Evolutionary conservation across 768 basidiomycete genomes (phyloP).

Genomic region (Mycena belliarum): DNA sequence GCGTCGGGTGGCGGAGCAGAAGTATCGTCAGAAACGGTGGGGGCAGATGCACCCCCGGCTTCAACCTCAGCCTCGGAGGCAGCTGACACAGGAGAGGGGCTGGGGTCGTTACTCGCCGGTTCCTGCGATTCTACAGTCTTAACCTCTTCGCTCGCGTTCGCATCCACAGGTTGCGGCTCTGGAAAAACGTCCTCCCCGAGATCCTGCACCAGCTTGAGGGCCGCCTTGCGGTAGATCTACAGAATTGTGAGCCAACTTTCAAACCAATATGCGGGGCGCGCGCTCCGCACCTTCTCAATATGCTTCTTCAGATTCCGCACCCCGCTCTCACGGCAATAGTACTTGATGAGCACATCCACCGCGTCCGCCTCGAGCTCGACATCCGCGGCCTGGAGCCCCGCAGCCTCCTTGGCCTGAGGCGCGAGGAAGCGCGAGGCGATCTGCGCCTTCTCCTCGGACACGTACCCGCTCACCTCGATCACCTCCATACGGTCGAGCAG

Average conservation of each 20-base stretch:
- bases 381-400: constrained; percentile 83
- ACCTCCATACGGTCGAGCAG: constrained; percentile 97
- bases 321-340: constrained; percentile 96
- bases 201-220: constrained; percentile 86
- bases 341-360: constrained; percentile 89
- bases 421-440: constrained; percentile 88
- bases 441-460: constrained; percentile 87
- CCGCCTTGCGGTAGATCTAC: constrained; percentile 96
- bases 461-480: constrained; percentile 91
- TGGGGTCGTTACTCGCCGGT: constrained; percentile 42
- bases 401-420: constrained; percentile 91
- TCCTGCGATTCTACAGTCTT: constrained; percentile 55
- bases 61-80: constrained; percentile 12
- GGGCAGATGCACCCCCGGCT: constrained; percentile 2
- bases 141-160: constrained; percentile 13
- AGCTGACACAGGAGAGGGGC: constrained; percentile 13
- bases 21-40: too few species aligned
- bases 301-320: constrained; percentile 97
- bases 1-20: too few species aligned
- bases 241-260: background rate
- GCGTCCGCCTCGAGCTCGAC: constrained; percentile 75
- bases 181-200: constrained; percentile 86
- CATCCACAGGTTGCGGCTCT: constrained; percentile 46
- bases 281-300: constrained; percentile 83
- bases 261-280: background rate